Evolutionary conservation across 768 basidiomycete genomes (phyloP), one percentile per base, ranked within the genome.

Genomic region (Dendrothele bispora): DNA sequence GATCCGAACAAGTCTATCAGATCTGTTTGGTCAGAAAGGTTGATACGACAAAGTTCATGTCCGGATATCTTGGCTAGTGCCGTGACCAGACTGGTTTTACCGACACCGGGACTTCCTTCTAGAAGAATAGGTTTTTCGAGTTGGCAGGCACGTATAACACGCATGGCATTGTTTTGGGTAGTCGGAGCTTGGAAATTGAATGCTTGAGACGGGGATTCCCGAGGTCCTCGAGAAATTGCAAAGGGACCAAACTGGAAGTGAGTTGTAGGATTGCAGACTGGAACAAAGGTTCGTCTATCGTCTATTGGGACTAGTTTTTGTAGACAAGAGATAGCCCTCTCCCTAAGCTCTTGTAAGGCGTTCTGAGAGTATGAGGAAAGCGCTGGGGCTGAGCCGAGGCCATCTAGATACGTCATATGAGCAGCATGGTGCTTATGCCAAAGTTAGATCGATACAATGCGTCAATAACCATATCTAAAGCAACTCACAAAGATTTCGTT

Each of bases 11-110:
- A 76, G 58, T 99, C 97, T 48, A 92, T 83, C 21, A 99, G 77
- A 62, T 99, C 97, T 0, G 95, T 98, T 64, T 99, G 97, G 57
- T 99, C 97, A 4, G 97, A 98, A 18, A 99, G 70, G 67, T 99
- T 99, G 76, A 99, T 95, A 18, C 97, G 86, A 61, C 85, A 91
- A 25, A 98, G 74, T 24, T 75, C 68, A 60, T 93, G 82, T 15
- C 93, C 91, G 30, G 85, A 72, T 4, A 88, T 69, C 51, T 83
- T 84, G 20, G 94, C 93, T 10, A 99, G 73, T 7, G 97, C 95
- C 15, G 85, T 77, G 41, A 98, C 73, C 3, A 99, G 77, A 61
- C 91, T 97, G 2, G 97, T 98, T 69, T 99, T 99, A 3, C 97
- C 97, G 12, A 98, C 97, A 0, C 97, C 97, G 10, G 97, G 97